Evolutionary conservation across 441 rosid genomes (phyloP).

Genomic region (Populus tomentosa): DNA sequence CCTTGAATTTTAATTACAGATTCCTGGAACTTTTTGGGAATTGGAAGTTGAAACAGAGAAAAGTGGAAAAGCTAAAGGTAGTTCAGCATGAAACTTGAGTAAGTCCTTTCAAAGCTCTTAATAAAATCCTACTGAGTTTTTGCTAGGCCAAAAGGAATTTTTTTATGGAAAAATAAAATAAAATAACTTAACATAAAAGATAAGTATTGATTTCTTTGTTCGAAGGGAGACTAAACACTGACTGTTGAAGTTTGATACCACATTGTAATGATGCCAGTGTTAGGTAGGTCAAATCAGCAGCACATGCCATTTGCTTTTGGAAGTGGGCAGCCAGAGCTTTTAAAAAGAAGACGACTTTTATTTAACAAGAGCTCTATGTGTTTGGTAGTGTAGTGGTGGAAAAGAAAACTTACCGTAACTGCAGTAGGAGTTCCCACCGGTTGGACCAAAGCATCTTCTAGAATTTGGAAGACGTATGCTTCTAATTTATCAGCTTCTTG

Average conservation of each 20-base stretch:
- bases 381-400: too few relatives aligned
- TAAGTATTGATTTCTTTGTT: too few relatives aligned
- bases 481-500: too few relatives aligned
- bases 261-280: conserved; percentile 11
- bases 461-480: too few relatives aligned
- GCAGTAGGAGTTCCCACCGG: too few relatives aligned
- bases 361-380: not conserved
- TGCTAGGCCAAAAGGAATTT: not conserved
- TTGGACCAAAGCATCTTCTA: too few relatives aligned
- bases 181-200: not conserved
- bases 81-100: too few relatives aligned
- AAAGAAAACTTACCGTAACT: too few relatives aligned
- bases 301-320: conserved; percentile 15
- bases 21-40: not conserved
- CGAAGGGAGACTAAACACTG: not conserved
- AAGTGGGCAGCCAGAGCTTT: not conserved
- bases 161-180: too few relatives aligned
- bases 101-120: too few relatives aligned
- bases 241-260: not conserved
- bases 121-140: not conserved
- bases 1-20: not conserved
- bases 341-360: too few relatives aligned
- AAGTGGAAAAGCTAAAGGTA: not conserved
- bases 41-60: not conserved
- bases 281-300: conserved; percentile 18